Evolutionary conservation across 2,329 filamentous ascomycete genomes (phyloP).

Genomic region (Neonectria coccinea): DNA sequence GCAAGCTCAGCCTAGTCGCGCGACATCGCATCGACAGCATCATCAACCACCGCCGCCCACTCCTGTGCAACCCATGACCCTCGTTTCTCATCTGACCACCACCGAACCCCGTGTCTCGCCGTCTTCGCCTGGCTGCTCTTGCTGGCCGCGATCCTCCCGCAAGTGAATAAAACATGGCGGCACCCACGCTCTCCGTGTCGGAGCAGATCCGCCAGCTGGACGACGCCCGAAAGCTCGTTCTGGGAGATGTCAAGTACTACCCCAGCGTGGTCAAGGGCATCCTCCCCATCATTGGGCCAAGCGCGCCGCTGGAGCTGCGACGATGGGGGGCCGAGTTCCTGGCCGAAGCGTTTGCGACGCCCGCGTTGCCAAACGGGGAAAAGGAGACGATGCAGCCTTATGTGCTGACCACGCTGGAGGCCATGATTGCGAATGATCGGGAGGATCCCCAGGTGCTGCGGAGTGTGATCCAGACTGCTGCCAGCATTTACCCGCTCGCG

Average conservation of each 20-base stretch:
- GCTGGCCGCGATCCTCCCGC: conserved; percentile 23
- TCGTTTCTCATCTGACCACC: conserved; percentile 3
- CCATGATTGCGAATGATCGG: conserved; percentile 75
- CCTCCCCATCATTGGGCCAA: conserved; percentile 86
- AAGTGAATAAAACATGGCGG: conserved; percentile 58
- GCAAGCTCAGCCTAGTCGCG: conserved; percentile 49
- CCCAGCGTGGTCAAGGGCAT: conserved; percentile 92
- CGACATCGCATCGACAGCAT: conserved; percentile 43
- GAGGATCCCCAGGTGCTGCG: conserved; percentile 86
- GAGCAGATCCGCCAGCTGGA: conserved; percentile 90
- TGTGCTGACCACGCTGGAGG: conserved; percentile 81
- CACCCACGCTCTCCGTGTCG: conserved; percentile 68
- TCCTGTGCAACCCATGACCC: conserved; percentile 28
- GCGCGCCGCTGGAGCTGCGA: conserved; percentile 81
- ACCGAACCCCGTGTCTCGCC: conserved; percentile 14
- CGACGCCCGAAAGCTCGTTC: conserved; percentile 88
- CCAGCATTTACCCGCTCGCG: conserved; percentile 92
- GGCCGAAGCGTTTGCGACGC: conserved; percentile 94
- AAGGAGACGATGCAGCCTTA: conserved; percentile 84
- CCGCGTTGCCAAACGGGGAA: conserved; percentile 79
- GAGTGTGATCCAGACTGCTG: conserved; percentile 86
- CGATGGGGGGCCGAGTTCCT: conserved; percentile 98
- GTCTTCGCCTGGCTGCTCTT: conserved; percentile 1
- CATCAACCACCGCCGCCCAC: conserved; percentile 26
- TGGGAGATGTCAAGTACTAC: conserved; percentile 89